Evolutionary conservation across 2,329 filamentous ascomycete species (phyloP), one percentile per base, ranked within the genome.

Genomic region (Fusarium sacchari): DNA sequence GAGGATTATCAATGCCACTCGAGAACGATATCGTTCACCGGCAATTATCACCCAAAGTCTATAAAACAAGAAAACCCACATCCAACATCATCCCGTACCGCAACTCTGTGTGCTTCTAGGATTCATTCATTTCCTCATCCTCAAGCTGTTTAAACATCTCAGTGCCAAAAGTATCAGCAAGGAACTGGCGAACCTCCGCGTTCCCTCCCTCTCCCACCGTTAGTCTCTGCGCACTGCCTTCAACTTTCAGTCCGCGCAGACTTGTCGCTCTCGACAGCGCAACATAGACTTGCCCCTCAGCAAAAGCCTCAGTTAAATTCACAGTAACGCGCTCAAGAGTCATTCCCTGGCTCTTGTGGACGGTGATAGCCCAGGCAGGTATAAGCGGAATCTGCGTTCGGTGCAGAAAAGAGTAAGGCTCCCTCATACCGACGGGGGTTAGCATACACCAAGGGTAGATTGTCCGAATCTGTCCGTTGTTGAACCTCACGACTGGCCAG

Each of bases 271-370:
- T 44, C 6, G 77, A 79, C 4, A 79, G 22, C 7, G 77, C 77
- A 7, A 92, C 90, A 64, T 92, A 92, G 1, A 87, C 86, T 79
- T 91, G 89, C 1, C 89, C 89, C 34, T 85, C 82, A 64, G 88
- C 87, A 73, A 91, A 92, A 0, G 84, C 84, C 10, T 79, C 78
- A 1, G 78, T 77, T 10, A 92, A 76, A 74, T 92, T 81, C 4
- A 92, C 88, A 5, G 86, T 83, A 5, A 89, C 89, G 8, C 85
- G 84, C 26, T 91, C 86, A 5, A 92, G 81, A 6, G 89, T 91
- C 83, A 91, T 87, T 14, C 90, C 89, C 81, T 92, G 88, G 9
- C 85, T 85, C 77, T 90, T 91, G 78, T 92, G 90, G 3, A 91
- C 86, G 0, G 86, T 92, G 75, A 91, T 86, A 0, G 90, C 90